These are phyloP conservation scores for Taiozyma onychis DNA, from an alignment of 1,139 yeast genomes.

Conservation along the genomic window DNA sequence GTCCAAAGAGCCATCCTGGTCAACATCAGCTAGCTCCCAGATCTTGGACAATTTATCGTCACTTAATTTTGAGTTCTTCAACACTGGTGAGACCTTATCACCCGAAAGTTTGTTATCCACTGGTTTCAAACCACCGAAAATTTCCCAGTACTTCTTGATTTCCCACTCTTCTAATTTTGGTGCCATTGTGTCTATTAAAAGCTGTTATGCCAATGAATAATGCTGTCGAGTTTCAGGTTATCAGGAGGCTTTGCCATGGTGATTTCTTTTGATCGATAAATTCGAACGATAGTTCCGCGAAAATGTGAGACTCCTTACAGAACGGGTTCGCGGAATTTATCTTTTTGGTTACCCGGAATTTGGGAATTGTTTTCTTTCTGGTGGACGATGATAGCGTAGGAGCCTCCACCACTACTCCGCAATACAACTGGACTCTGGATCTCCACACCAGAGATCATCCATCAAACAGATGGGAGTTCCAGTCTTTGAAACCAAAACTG, in stretches of 20 bases:
- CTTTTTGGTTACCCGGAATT: background rate
- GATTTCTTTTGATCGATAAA: background rate
- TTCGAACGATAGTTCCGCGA: background rate
- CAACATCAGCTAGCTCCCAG: slow-evolving; percentile 94
- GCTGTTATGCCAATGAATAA: background rate
- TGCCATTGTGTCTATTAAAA: slow-evolving; percentile 13
- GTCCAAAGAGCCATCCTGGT: slow-evolving; percentile 84
- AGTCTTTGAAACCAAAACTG: background rate
- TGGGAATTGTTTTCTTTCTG: no score
- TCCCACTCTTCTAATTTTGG: slow-evolving; percentile 86
- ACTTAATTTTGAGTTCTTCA: slow-evolving; percentile 80
- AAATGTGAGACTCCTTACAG: background rate
- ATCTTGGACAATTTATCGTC: slow-evolving; percentile 72
- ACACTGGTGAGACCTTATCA: slow-evolving; percentile 78
- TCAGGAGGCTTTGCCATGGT: background rate
- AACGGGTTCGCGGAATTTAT: background rate
- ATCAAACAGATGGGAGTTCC: background rate
- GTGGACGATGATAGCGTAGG: background rate
- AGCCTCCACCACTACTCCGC: background rate
- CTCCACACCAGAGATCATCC: background rate
- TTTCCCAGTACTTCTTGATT: slow-evolving; percentile 95
- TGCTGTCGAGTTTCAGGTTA: background rate
- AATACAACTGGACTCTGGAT: background rate
- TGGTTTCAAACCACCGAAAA: slow-evolving; percentile 85
- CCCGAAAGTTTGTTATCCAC: slow-evolving; percentile 73